Evolutionary conservation across 1,284 basidiomycete genomes (phyloP), one percentile per base, ranked within the genome.

Genomic region (Xanthoconium separans): DNA sequence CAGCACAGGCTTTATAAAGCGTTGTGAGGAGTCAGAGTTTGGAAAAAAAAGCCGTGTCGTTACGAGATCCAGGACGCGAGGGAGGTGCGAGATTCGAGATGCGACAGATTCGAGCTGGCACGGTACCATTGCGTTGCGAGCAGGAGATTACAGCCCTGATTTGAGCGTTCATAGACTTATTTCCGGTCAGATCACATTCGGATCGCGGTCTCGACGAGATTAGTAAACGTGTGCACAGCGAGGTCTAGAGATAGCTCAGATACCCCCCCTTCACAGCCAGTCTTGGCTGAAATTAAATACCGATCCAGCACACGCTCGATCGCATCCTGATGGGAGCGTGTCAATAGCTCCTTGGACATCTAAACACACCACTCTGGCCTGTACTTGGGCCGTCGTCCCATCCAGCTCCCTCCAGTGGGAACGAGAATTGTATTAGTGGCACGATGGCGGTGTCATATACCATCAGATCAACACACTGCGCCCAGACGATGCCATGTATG

Each of bases 141-240:
- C 41, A 43, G 51, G 44, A 52, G 48, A 58, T 56, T 41, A 36
- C 44, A 54, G 54, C 51, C 58, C 53, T 52, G 65, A 67, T 67
- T 56, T 53, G 55, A 62, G 27, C 27, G 27, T 47, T 54, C 63
- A 52, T 58, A 44, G 57, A 49, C 57, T 56, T 66, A 69, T 69
- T 69, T 69, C 68, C 65, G 68, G 54, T 22, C 36, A 33, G 40
- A 45, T 16, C 47, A 31, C 41, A 46, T 44, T 42, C 42, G 62
- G 52, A 63, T 68, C 63, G 65, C 54, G 51, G 47, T 54, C 48
- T 65, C 44, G 59, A 55, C 65, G 22, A 65, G 65, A 68, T 68
- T 70, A 63, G 62, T 55, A 11, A 68, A 66, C 65, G 66, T 71
- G 69, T 57, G 31, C 45, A 27, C 65, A 66, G 56, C 69, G 67